Base-by-base conservation (phyloP, 257 asterid species). In the Solanum habrochaites region DNA sequence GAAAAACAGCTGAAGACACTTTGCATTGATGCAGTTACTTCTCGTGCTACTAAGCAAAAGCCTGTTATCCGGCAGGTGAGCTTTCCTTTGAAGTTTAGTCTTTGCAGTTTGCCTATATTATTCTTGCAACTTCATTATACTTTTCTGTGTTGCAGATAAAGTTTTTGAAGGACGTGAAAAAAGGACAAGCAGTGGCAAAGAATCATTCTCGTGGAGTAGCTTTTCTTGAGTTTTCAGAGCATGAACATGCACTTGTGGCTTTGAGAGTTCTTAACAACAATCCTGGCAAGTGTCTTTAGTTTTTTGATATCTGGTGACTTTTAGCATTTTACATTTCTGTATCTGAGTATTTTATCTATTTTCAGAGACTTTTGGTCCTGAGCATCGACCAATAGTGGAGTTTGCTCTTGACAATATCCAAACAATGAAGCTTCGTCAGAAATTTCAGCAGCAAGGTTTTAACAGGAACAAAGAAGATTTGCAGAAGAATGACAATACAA, bases 211-310 rank as follows among this genome's bases (percentile, higher is more conserved):
- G 98, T 40, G 99, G 99, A 84, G 99, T 95, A 56, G 99, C 98
- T 72, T 97, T 95, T 88, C 87, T 97, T 42, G 98, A 97, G 92
- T 97, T 97, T 93, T 90, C 96, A 4, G 99, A 97, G 93, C 99
- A 97, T 91, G 95, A 97, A 88, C 99, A 97, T 86, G 98, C 99
- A 82, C 98, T 97, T 56, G 99, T 97, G 87, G 99, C 99, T 88
- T 89, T 97, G 86, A 92, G 99, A 93, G 99, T 97, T 91, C 97
- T 97, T 23, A 97, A 97, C 83, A 97, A 97, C 83, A 96, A 94
- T 91, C 99, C 99, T 39, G 98, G 99, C 96, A 88, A 66, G 49
- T 87, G 83, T 40, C 74, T 81, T 52, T 85, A 8, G 32, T 69
- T 71, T 40, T 32, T 56, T 64, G 71, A 85, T 37, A 71, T 71